Evolutionary conservation across 2,329 filamentous ascomycete genomes (phyloP).

Genomic region (Zymoseptoria passerinii): DNA sequence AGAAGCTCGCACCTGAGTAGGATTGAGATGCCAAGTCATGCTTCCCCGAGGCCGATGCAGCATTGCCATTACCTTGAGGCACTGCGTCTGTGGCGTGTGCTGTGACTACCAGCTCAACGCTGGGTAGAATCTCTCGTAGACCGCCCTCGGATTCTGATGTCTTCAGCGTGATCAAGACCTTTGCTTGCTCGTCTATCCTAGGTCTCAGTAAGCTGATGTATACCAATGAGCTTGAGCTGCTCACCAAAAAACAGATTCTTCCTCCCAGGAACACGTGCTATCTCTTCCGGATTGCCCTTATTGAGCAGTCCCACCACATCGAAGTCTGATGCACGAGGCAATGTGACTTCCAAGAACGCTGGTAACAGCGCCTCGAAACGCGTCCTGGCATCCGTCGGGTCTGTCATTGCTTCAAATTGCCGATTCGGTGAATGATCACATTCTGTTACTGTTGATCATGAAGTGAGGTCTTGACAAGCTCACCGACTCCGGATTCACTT

Average conservation of each 20-base stretch:
- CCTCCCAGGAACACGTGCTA: slow-evolving; percentile 16
- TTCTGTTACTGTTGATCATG: neutral
- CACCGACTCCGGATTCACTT: neutral
- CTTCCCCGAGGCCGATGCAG: slow-evolving; percentile 24
- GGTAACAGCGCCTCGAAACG: slow-evolving; percentile 20
- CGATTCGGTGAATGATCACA: neutral
- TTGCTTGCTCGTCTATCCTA: slow-evolving; percentile 23
- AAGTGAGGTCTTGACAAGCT: neutral
- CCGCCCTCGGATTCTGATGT: slow-evolving; percentile 14
- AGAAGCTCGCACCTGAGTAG: slow-evolving; percentile 6
- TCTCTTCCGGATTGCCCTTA: slow-evolving; percentile 17
- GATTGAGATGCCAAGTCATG: slow-evolving; percentile 22
- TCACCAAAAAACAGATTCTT: slow-evolving; percentile 27
- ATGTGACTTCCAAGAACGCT: slow-evolving; percentile 22
- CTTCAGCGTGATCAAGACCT: slow-evolving; percentile 19
- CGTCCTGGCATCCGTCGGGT: slow-evolving; percentile 8
- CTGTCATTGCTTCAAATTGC: neutral
- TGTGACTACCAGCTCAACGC: slow-evolving; percentile 22
- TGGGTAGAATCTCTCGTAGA: slow-evolving; percentile 16
- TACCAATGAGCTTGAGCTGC: neutral
- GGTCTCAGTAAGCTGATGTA: slow-evolving; percentile 16
- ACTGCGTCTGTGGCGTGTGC: slow-evolving; percentile 29
- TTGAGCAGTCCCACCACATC: slow-evolving; percentile 14
- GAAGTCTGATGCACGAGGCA: slow-evolving; percentile 17
- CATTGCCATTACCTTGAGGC: slow-evolving; percentile 22